These are phyloP conservation scores for Leptomonas seymouri DNA, from an alignment of 208 protist species.

Conservation along the genomic window DNA sequence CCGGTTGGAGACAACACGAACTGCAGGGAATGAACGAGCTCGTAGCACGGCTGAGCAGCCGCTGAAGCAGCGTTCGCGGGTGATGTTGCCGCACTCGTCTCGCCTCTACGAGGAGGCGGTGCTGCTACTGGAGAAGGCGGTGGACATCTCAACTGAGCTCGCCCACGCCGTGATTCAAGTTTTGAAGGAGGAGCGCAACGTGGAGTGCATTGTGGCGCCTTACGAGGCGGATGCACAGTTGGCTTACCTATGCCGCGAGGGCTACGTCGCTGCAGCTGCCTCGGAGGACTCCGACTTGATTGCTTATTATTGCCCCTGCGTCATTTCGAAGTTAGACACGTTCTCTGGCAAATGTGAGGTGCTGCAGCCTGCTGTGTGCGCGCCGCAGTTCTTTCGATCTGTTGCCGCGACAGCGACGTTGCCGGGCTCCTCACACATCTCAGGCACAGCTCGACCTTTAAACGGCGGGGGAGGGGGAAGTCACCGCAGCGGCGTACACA, in stretches of 20 bases:
- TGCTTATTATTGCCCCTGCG: slow-evolving; percentile 91
- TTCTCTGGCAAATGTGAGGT: slow-evolving; percentile 55
- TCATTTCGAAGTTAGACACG: slow-evolving; percentile 80
- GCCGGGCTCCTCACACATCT: neutral
- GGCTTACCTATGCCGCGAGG: slow-evolving; percentile 91
- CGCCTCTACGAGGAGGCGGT: slow-evolving; percentile 44
- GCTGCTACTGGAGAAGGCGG: slow-evolving; percentile 57
- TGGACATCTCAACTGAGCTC: slow-evolving; percentile 81
- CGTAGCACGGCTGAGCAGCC: neutral
- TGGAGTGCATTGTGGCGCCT: slow-evolving; percentile 97
- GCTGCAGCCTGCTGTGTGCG: slow-evolving; percentile 39
- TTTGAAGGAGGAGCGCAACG: slow-evolving; percentile 55
- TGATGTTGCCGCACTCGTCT: slow-evolving; percentile 16
- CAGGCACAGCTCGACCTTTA: neutral
- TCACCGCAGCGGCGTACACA: slow-evolving; percentile 1
- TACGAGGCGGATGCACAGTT: slow-evolving; percentile 99
- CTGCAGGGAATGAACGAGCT: neutral
- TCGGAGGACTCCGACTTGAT: slow-evolving; percentile 99
- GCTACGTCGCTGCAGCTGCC: slow-evolving; percentile 93
- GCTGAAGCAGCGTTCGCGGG: neutral
- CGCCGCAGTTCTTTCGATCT: slow-evolving; percentile 42
- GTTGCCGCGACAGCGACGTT: slow-evolving; percentile 17
- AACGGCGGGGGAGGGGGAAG: neutral
- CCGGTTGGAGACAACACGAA: neutral
- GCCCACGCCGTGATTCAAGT: slow-evolving; percentile 79